Percentiles rank a stretch among this genome's conserved stretches.
Evolutionary conservation across 1,284 basidiomycete species (phyloP).

Genomic region (Ustilago vetiveriae): DNA sequence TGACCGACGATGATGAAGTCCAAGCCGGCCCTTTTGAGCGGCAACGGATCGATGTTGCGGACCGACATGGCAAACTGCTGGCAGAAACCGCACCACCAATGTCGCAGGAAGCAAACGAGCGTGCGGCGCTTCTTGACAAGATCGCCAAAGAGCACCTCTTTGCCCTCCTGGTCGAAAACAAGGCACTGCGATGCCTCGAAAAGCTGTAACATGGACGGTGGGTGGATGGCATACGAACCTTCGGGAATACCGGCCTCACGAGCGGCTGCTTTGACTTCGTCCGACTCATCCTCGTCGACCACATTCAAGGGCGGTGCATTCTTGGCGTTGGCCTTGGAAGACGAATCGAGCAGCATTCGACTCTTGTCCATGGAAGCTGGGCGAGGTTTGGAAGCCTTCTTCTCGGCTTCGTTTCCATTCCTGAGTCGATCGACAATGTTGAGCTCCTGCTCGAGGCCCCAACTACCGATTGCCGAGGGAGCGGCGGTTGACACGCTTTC

Average conservation of each 20-base stretch:
- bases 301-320: slow-evolving; percentile 19
- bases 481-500: neutral
- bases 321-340: slow-evolving; percentile 14
- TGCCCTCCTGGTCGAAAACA: slow-evolving; percentile 76
- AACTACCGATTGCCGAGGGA: slow-evolving; percentile 4
- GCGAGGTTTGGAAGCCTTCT: slow-evolving; percentile 2
- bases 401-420: slow-evolving; percentile 2
- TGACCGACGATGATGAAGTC: slow-evolving; percentile 80
- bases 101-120: slow-evolving; percentile 72
- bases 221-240: slow-evolving; percentile 57
- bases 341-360: slow-evolving; percentile 11
- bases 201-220: slow-evolving; percentile 68
- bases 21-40: slow-evolving; percentile 72
- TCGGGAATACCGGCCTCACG: slow-evolving; percentile 45
- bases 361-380: slow-evolving; percentile 30
- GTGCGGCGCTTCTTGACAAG: slow-evolving; percentile 76
- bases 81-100: slow-evolving; percentile 76
- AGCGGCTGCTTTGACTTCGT: slow-evolving; percentile 42
- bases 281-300: slow-evolving; percentile 36
- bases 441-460: slow-evolving; percentile 44
- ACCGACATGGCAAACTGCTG: slow-evolving; percentile 85
- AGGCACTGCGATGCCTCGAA: slow-evolving; percentile 74
- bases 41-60: slow-evolving; percentile 71
- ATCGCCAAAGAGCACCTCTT: slow-evolving; percentile 76
- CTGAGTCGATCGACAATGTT: slow-evolving; percentile 30